Evolutionary conservation across 1,139 yeast species (phyloP), one percentile per base, ranked within the genome.

Genomic region (Yamadazyma pseudoaaseri): DNA sequence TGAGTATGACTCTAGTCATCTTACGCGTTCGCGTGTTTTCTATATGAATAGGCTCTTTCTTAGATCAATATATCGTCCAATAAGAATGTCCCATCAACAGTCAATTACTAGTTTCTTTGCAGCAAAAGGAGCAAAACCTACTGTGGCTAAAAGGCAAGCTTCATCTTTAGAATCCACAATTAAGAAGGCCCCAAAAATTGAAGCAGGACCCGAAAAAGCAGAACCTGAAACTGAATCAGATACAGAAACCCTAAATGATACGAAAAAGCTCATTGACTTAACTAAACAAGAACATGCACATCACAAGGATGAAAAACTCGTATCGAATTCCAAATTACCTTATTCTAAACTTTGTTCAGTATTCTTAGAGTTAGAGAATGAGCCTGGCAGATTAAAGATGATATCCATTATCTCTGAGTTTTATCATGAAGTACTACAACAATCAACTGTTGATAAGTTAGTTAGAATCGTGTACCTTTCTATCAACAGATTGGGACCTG

Each of bases 401-500:
- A 77, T 84, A 14, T 79, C 86, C 29, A 63, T 78, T 35, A 79
- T 92, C 22, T 74, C 95, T 0, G 81, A 76, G 30, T 83, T 87
- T 53, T 84, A 86, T 51, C 59, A 73, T 15, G 72, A 76, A 29
- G 79, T 86, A 1, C 64, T 90, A 35, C 58, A 71, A 29, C 66
- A 73, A 16, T 69, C 79, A 8, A 49, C 60, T 14, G 81, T 86
- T 1, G 64, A 70, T 11, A 80, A 77, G 31, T 62, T 92, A 37
- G 72, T 86, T 4, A 77, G 76, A 39, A 79, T 86, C 1, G 85
- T 90, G 1, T 92, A 90, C 49, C 69, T 92, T 12, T 86, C 85
- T 58, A 89, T 90, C 52, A 90, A 90, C 54, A 67, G 94, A 36
- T 66, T 92, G 11, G 97, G 97, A 0, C 98, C 98, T 0, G 98